Percentiles rank a stretch among this genome's conserved stretches.
Evolutionary conservation across 2,329 filamentous ascomycete genomes (phyloP).

Genomic region (Stemphylium lycopersici): DNA sequence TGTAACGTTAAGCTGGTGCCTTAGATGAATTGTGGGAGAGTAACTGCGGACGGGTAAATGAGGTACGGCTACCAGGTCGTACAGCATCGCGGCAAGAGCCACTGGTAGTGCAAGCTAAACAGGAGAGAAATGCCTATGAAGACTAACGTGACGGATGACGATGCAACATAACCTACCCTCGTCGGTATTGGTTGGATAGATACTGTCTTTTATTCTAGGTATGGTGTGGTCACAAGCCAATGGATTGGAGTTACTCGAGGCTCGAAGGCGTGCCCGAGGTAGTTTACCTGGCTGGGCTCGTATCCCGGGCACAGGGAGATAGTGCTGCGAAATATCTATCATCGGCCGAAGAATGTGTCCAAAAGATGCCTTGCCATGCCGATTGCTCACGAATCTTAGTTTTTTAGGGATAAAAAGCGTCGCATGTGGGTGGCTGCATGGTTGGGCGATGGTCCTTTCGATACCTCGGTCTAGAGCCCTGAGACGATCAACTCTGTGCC

Average conservation of each 20-base stretch:
- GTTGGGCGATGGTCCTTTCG: conserved; percentile 1
- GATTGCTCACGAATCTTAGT: background rate
- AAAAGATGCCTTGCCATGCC: conserved; percentile 11
- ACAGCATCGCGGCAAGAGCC: conserved; percentile 20
- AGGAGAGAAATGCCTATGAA: conserved; percentile 5
- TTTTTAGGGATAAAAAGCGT: background rate
- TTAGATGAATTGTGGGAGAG: conserved; percentile 8
- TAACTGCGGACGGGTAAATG: conserved; percentile 12
- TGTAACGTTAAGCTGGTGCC: conserved; percentile 11
- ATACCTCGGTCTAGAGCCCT: background rate
- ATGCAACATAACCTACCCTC: conserved; percentile 13
- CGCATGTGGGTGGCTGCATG: background rate
- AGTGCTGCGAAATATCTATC: background rate
- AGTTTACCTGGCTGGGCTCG: conserved; percentile 9
- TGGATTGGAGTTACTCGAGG: conserved; percentile 19
- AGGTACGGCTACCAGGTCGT: conserved; percentile 15
- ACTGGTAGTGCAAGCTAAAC: conserved; percentile 23
- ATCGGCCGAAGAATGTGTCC: conserved; percentile 6
- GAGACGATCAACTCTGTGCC: background rate
- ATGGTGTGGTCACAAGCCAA: conserved; percentile 28
- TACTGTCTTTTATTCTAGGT: conserved; percentile 12
- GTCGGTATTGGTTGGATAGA: conserved; percentile 10
- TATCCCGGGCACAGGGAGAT: background rate
- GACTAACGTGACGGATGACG: conserved; percentile 8
- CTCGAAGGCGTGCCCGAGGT: background rate